A percentile compares a stretch with the other conserved stretches of the same genome.
Evolutionary conservation across 371 early-diverging fungal genomes (phyloP).

Genomic region (Mortierella sp.): DNA sequence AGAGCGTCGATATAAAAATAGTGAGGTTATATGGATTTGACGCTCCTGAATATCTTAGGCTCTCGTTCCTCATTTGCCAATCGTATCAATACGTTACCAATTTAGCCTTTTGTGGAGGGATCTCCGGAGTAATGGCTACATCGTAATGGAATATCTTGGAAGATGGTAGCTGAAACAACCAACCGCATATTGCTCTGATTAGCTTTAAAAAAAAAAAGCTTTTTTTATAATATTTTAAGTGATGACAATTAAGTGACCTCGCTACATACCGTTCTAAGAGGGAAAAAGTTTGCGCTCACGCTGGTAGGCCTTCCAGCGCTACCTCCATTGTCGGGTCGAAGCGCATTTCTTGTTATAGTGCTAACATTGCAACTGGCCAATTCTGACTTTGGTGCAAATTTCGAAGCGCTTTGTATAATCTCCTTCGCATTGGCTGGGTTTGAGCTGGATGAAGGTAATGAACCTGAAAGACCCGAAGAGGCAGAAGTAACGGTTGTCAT

Average conservation of each 20-base stretch:
- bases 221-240: not conserved
- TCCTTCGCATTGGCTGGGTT: no score
- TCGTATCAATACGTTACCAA: conserved; percentile 26
- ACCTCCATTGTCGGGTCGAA: conserved; percentile 38
- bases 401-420: no score
- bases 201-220: not conserved
- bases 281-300: conserved; percentile 30
- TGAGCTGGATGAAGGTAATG: not conserved
- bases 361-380: not conserved
- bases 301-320: conserved; percentile 6
- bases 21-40: no score
- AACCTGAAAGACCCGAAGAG: not conserved
- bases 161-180: conserved; percentile 14
- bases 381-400: not conserved
- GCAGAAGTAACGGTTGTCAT: not conserved
- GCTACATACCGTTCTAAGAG: conserved; percentile 9
- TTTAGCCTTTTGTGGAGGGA: conserved; percentile 56
- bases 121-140: conserved; percentile 34
- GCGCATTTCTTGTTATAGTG: conserved; percentile 21
- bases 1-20: not conserved
- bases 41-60: not conserved
- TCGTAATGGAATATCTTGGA: conserved; percentile 46
- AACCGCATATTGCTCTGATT: not conserved
- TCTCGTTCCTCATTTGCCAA: not conserved
- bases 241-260: not conserved